A percentile compares a stretch with the other conserved stretches of the same genome.
phyloP scores from a whole-genome alignment of 139 green algal genomes.

The Eudorina sp. region DNA sequence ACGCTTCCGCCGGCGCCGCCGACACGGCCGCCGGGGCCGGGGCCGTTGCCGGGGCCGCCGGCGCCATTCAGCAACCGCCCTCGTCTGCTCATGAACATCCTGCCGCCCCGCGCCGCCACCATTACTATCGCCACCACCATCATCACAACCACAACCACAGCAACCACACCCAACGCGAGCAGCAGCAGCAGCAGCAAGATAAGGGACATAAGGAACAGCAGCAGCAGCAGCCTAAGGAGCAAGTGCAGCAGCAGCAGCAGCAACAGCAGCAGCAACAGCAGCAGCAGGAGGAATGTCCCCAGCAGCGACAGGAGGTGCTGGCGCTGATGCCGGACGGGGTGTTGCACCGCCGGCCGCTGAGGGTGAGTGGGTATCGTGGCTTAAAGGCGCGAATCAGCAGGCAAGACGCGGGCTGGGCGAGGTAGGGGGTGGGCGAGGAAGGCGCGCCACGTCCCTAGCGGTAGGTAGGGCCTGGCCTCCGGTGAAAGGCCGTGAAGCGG shows the following conservation, averaged over 20 bases:
- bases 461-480: too few species aligned
- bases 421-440: too few species aligned
- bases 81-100: too few species aligned
- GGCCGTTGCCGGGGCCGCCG: neutral
- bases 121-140: neutral
- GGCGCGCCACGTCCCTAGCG: too few species aligned
- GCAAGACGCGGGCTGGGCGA: too few species aligned
- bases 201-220: neutral
- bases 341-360: neutral
- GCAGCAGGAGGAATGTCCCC: neutral
- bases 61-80: neutral
- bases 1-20: neutral
- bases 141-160: neutral
- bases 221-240: neutral
- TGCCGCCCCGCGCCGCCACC: too few species aligned
- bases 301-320: neutral
- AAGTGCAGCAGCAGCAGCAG: neutral
- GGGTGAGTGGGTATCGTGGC: slow-evolving; percentile 5
- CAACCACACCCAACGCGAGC: neutral
- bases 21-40: neutral
- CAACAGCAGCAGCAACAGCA: neutral
- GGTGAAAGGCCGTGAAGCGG: too few species aligned
- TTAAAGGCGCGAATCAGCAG: too few species aligned
- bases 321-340: slow-evolving; percentile 32
- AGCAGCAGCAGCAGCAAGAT: neutral